Base-by-base conservation (phyloP, 2,329 filamentous ascomycete species). In the Aspergillus ustus region DNA sequence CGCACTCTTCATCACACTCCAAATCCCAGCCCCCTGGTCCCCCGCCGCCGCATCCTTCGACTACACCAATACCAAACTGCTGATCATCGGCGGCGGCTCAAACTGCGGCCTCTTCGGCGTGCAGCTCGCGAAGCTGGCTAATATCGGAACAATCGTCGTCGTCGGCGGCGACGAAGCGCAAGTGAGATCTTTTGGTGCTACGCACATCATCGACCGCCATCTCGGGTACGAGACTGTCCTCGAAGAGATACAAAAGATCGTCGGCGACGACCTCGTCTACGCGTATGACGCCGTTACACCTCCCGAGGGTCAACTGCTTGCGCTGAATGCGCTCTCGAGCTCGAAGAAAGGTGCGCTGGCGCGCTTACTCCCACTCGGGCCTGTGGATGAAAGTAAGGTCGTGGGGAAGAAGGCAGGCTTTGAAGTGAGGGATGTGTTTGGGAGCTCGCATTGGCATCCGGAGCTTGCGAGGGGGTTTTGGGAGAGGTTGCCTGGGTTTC, bases 161-260 rank as follows among this genome's bases (percentile, higher is more conserved):
- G 73, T 77, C 0, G 74, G 73, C 20, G 74, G 74, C 1, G 61
- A 71, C 9, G 72, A 73, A 22, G 62, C 59, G 5, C 70, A 75
- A 57, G 63, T 81, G 29, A 73, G 69, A 46, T 57, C 37, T 7
- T 71, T 68, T 19, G 79, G 80, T 1, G 80, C 80, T 1, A 81
- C 78, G 1, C 72, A 80, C 63, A 68, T 81, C 3, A 63, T 82
- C n/a, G 75, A 79, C 56, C 77, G 80, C 4, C 73, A 80, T 55
- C 72, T 62, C 11, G 46, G 55, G 11, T 19, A 7, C 20, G 69
- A 72, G 3, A 56, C 46, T 7, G 67, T 80, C 2, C 63, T 70
- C 0, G 61, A 58, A 0, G 67, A 72, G n/a, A 74, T 81, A 57
- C 71, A 72, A 1, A 69, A 63, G 2, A 65, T 79, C 7, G 76